A percentile compares a stretch with the other conserved stretches of the same genome.
Evolutionary conservation across 495 filamentous ascomycete genomes (phyloP).

Genomic region (Penicillium simplicissimum): DNA sequence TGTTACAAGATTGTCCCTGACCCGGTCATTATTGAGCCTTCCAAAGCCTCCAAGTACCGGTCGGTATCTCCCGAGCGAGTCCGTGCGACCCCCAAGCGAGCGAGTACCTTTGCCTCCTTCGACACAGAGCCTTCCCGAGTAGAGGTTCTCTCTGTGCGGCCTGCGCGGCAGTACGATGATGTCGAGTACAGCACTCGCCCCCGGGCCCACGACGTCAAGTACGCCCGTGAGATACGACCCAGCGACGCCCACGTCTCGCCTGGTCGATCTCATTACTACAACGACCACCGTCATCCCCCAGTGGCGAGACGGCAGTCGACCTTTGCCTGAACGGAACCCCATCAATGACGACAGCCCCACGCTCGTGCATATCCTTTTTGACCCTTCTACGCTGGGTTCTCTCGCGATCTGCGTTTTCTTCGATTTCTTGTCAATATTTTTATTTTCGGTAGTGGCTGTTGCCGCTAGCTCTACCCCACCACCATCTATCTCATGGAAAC

Average conservation of each 20-base stretch:
- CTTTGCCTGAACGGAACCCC: conserved; percentile 20
- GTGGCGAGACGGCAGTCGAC: conserved; percentile 30
- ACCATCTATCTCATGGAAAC: not conserved
- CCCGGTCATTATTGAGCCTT: conserved; percentile 37
- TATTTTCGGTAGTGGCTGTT: not conserved
- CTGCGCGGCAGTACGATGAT: conserved; percentile 18
- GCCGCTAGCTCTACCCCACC: not conserved
- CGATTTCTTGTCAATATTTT: conserved; percentile 23
- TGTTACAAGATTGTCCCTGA: conserved; percentile 36
- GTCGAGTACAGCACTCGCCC: conserved; percentile 20
- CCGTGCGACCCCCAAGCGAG: conserved; percentile 19
- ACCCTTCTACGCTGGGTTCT: conserved; percentile 5
- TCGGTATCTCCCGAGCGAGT: conserved; percentile 24
- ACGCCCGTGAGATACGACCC: conserved; percentile 19
- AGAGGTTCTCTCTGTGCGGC: conserved; percentile 23
- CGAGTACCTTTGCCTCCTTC: conserved; percentile 20
- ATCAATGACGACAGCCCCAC: conserved; percentile 26
- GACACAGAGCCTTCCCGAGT: conserved; percentile 15
- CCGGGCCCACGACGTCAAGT: conserved; percentile 16
- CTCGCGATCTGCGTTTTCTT: not conserved
- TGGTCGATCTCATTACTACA: conserved; percentile 18
- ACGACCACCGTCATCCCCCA: conserved; percentile 24
- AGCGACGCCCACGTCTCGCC: conserved; percentile 17
- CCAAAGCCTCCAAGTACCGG: conserved; percentile 26
- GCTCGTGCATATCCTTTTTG: conserved; percentile 22